Evolutionary conservation across 148 eudicot species (phyloP).

Genomic region (Fagopyrum homotropicum): DNA sequence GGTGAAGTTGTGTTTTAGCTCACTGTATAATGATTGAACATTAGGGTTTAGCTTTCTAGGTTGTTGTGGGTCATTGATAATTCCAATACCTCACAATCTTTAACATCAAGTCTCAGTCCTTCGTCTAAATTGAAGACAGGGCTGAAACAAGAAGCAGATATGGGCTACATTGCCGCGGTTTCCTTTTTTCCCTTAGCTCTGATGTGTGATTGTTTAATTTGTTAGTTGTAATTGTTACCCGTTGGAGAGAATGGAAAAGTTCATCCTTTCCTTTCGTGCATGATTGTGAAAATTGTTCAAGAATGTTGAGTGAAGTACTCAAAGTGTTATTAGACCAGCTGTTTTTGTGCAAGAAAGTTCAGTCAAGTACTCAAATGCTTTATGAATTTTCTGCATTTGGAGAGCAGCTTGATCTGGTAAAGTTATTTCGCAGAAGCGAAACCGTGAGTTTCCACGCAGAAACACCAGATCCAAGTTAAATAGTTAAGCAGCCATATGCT

Average conservation of each 20-base stretch:
- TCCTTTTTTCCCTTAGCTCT: neutral
- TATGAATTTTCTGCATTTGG: neutral
- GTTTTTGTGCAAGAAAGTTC: neutral
- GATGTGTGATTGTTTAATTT: neutral
- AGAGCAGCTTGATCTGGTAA: neutral
- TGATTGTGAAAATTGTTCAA: neutral
- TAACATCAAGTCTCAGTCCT: conserved; percentile 3
- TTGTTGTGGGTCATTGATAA: conserved; percentile 7
- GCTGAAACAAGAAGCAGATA: neutral
- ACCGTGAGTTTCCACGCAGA: neutral
- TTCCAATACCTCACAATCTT: conserved; percentile 4
- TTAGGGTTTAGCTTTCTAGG: neutral
- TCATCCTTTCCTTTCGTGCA: conserved; percentile 4
- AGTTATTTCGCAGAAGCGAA: neutral
- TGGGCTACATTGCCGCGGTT: neutral
- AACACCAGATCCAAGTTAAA: neutral
- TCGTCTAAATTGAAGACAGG: neutral
- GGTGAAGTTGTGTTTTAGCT: conserved; percentile 4
- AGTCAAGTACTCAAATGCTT: neutral
- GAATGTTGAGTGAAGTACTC: neutral
- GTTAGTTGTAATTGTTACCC: neutral
- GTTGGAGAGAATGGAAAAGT: conserved; percentile 11
- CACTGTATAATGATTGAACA: conserved; percentile 5
- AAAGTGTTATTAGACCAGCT: neutral
- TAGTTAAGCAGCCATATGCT: conserved; percentile 25